phyloP scores from a whole-genome alignment of 108 stramenopile genomes.

The Cyclostephanos tholiformis region DNA sequence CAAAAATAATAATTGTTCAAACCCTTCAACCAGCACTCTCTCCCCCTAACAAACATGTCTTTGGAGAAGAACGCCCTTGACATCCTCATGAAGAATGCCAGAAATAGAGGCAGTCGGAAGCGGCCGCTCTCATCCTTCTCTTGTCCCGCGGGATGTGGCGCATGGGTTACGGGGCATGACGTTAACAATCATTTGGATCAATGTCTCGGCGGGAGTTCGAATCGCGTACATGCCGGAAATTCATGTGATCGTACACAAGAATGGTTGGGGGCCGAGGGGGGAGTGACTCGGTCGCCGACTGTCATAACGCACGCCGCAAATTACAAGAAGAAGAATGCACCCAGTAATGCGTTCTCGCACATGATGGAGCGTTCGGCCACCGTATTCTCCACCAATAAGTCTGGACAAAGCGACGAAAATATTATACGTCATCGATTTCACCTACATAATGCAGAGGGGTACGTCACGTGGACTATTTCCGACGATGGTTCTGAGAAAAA shows the following conservation, averaged over 20 bases:
- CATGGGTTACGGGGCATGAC: constrained; percentile 16
- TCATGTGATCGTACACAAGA: neutral
- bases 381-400: constrained; percentile 38
- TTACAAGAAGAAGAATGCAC: neutral
- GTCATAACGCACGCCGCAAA: neutral
- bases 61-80: constrained; percentile 7
- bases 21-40: too few species aligned
- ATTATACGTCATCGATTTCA: constrained; percentile 40
- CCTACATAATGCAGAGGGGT: constrained; percentile 41
- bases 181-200: constrained; percentile 32
- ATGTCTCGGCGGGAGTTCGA: constrained; percentile 9
- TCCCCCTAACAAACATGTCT: constrained; percentile 1
- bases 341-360: constrained; percentile 24
- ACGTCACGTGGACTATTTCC: constrained; percentile 29
- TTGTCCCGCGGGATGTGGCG: constrained; percentile 36
- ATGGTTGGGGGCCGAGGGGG: neutral
- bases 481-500: constrained; percentile 37
- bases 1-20: too few species aligned
- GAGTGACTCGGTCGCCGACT: neutral
- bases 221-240: neutral
- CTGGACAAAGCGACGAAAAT: neutral
- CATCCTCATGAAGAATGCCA: constrained; percentile 9
- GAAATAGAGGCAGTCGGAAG: neutral
- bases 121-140: constrained; percentile 10
- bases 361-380: constrained; percentile 54